These are phyloP conservation scores for Meyerozyma smithsonii DNA, from an alignment of 1,139 yeast species.

Conservation along the genomic window DNA sequence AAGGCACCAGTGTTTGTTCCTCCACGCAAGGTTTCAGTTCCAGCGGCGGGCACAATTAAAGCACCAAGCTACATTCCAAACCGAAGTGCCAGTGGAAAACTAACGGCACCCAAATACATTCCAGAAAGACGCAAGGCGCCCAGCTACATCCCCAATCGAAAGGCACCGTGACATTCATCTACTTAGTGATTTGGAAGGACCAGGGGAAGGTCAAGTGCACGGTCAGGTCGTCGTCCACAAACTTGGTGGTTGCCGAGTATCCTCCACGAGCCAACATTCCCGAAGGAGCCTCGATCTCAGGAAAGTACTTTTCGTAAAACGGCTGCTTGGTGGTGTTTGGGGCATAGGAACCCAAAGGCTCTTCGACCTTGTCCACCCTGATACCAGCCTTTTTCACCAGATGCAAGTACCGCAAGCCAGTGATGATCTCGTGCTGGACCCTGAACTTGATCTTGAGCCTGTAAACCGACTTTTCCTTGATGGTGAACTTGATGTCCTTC, in stretches of 20 bases:
- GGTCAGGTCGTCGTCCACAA: slow-evolving; percentile 81
- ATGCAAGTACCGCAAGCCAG: slow-evolving; percentile 85
- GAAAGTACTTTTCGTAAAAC: slow-evolving; percentile 67
- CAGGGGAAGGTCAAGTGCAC: slow-evolving; percentile 77
- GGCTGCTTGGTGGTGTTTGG: slow-evolving; percentile 86
- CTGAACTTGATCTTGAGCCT: slow-evolving; percentile 72
- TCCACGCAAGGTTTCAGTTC: slow-evolving; percentile 9
- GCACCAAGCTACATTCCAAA: slow-evolving; percentile 17
- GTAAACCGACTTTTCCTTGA: slow-evolving; percentile 76
- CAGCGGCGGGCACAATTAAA: no score
- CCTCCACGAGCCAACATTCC: slow-evolving; percentile 86
- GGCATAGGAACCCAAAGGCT: slow-evolving; percentile 86
- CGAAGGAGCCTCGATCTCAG: slow-evolving; percentile 90
- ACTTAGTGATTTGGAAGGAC: slow-evolving; percentile 76
- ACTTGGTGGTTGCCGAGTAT: slow-evolving; percentile 76
- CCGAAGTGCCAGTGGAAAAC: slow-evolving; percentile 30
- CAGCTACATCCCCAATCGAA: slow-evolving; percentile 13
- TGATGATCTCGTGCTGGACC: slow-evolving; percentile 86
- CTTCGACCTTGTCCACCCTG: slow-evolving; percentile 80
- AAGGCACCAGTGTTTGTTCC: slow-evolving; percentile 32
- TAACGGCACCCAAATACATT: slow-evolving; percentile 15
- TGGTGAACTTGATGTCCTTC: slow-evolving; percentile 57
- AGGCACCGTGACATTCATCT: slow-evolving; percentile 6
- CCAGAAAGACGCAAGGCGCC: slow-evolving; percentile 11
- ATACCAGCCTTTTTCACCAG: slow-evolving; percentile 83